Evolutionary conservation across 495 filamentous ascomycete species (phyloP), one percentile per base, ranked within the genome.

Genomic region (Apiosordaria backusii): DNA sequence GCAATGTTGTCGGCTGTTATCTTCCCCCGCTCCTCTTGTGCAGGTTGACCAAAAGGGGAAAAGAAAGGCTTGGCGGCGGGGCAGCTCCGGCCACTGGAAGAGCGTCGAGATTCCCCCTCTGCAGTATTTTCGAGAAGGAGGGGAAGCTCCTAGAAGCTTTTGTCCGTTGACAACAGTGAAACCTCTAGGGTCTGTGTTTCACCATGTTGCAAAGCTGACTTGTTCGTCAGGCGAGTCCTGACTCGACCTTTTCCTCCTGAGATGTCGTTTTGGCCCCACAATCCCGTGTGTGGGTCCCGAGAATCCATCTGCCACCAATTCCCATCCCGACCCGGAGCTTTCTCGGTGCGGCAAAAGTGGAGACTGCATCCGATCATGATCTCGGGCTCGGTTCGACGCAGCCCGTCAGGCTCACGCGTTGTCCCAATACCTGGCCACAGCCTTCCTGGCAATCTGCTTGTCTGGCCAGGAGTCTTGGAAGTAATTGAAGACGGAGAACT

Each of bases 401-500:
- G 35, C 16, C 9, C 9, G 9, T 13, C 10, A 45, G 25, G 27
- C 57, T 16, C 60, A 80, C 4, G 52, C 0, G 52, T 55, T 55
- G 52, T 55, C 52, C 86, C 86, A 88, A 69, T 81, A 87, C 9
- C 82, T 74, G 24, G 70, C 72, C 61, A 77, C 78, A 2, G 85
- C 86, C 0, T 63, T 65, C 50, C 66, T 63, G 26, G 81, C 80
- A n/a, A 85, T 45, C 58, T 66, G 35, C 29, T 76, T 64, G 25
- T 80, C 82, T 13, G 77, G 70, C 68, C 87, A 92, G 1, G 86
- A 83, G 22, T 77, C 68, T 54, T 88, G 85, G 74, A 87, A 92
- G 72, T 87, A 93, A 75, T 87, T 93, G 83, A 93, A 92, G 26
- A 95, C 80, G 18, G 89, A 84, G 67, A 92, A 92, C 73, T 95